These are phyloP conservation scores for Boletus eberwhitei DNA, from an alignment of 768 basidiomycete genomes.

Conservation along the genomic window DNA sequence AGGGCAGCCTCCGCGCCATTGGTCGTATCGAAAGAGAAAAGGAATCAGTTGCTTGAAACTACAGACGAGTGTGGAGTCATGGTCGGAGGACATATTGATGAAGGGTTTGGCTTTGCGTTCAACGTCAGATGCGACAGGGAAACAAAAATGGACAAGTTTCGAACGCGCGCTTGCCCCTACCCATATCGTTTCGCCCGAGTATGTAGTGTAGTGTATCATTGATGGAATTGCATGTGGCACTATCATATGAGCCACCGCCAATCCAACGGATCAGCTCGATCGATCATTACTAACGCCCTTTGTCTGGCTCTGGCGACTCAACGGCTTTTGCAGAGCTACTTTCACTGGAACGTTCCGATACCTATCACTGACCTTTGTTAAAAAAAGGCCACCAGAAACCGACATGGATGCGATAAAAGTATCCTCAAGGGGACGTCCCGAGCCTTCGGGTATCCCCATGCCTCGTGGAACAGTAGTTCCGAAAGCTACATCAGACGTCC, in stretches of 20 bases:
- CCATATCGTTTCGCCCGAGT: background rate
- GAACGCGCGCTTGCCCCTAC: background rate
- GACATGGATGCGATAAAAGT: background rate
- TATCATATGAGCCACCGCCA: background rate
- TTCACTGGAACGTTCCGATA: no score
- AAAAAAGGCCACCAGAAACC: background rate
- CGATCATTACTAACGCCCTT: no score
- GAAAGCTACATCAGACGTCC: background rate
- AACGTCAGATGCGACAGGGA: background rate
- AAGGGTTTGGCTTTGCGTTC: background rate
- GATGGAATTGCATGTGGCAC: background rate
- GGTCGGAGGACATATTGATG: conserved; percentile 13
- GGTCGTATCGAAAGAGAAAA: background rate
- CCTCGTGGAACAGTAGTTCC: background rate
- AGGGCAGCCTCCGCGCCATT: background rate
- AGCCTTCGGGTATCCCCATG: background rate
- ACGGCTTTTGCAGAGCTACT: background rate
- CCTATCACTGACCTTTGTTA: conserved; percentile 1
- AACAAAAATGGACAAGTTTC: background rate
- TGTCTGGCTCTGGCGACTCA: background rate
- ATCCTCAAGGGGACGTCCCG: background rate
- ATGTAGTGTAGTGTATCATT: background rate
- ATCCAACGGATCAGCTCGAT: background rate
- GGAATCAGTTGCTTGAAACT: conserved; percentile 7
- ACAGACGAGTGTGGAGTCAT: conserved; percentile 17